Base-by-base conservation (phyloP, 176 grass and related monocot species). In the Cocos nucifera region DNA sequence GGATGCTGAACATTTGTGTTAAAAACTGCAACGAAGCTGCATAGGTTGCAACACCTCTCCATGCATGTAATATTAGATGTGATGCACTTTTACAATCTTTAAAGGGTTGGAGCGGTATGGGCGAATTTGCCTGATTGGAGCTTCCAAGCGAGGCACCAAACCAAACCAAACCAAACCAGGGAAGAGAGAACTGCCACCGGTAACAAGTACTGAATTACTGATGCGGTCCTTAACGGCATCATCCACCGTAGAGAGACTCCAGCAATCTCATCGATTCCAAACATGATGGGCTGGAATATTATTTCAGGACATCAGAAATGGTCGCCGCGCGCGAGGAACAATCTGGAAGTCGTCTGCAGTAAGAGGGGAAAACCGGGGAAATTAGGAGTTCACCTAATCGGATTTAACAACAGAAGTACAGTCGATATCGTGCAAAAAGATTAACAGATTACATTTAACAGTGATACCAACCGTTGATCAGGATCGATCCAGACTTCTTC, bases 241-340 rank as follows among this genome's bases (percentile, higher is more conserved):
- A 3, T 86, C 81, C 30, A 82, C 52, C 23, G 64, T 75, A 98
- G 81, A 2, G 84, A 92, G 73, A 86, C 61, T 66, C 76, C 78
- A 26, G 75, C 84, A 71, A 98, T 85, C 73, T 98, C 93, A 51
- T 92, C 82, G 1, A 88, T 65, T 44, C 84, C 87, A 53, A 89
- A 63, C 78, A 98, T 88, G 62, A 76, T 73, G 1, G 93, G 87
- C 62, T 92, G 87, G 78, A 92, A 97, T 3, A 97, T 56, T 8
- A 98, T 70, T 76, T 98, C 93, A 0, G 93, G 87, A 50, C 81
- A 92, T 15, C 84, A 69, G 64, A 92, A 98, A 15, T 79, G 83
- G 56, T 92, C 84, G 0, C 86, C 81, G 8, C 81, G 86, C 81
- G 8, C 81, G 84, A 3, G 85, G 69, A 51, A 83, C 59, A 22